Conservation (phyloP, 129 eudicot genomes). For the Centaurea solstitialis region DNA sequence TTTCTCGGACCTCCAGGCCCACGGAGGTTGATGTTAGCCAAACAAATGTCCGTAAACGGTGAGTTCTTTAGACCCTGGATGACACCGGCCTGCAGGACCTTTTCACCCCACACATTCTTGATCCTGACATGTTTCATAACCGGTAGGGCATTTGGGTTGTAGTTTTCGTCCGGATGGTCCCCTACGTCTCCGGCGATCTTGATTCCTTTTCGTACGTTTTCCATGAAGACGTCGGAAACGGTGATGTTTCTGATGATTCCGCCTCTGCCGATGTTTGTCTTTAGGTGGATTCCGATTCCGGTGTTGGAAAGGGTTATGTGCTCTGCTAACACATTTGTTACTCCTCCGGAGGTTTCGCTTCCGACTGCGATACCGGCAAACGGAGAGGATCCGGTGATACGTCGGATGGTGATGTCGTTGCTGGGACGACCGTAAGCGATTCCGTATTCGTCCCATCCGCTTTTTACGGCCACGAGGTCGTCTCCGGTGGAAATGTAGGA, state of each 20-base stretch:
- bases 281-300: slow-evolving; percentile 86
- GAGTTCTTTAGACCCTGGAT: slow-evolving; percentile 68
- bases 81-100: slow-evolving; percentile 71
- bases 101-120: slow-evolving; percentile 57
- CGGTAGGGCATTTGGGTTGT: slow-evolving; percentile 63
- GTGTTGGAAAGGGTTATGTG: slow-evolving; percentile 71
- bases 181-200: slow-evolving; percentile 88
- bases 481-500: slow-evolving; percentile 93
- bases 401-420: slow-evolving; percentile 72
- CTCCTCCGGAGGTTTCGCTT: slow-evolving; percentile 95
- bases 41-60: slow-evolving; percentile 73
- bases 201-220: slow-evolving; percentile 71
- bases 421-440: slow-evolving; percentile 76
- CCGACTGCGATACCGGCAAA: slow-evolving; percentile 92
- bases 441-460: slow-evolving; percentile 99
- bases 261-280: slow-evolving; percentile 89
- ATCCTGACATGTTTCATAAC: slow-evolving; percentile 50
- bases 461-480: slow-evolving; percentile 87
- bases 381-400: slow-evolving; percentile 82
- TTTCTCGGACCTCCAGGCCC: slow-evolving; percentile 38
- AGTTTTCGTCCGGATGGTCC: slow-evolving; percentile 79
- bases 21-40: slow-evolving; percentile 52
- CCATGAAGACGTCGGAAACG: slow-evolving; percentile 75
- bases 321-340: slow-evolving; percentile 60
- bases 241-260: slow-evolving; percentile 75